These are phyloP conservation scores for Hyaloperonospora brassicae DNA, from an alignment of 352 stramenopile genomes.

Conservation along the genomic window DNA sequence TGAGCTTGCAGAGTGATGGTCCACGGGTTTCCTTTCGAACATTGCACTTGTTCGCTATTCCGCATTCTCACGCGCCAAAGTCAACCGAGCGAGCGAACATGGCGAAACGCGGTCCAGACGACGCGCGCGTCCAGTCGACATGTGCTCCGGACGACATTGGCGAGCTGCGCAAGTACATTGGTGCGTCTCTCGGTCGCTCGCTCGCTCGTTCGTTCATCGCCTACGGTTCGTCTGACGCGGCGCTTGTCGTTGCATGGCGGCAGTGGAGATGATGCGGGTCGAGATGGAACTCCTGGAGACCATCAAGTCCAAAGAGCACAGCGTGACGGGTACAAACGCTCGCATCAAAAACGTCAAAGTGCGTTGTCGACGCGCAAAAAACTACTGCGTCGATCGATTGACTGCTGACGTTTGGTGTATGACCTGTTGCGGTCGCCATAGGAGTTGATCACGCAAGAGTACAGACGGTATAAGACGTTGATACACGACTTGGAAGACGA, in stretches of 20 bases:
- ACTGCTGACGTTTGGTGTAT: no score
- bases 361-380: neutral
- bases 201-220: neutral
- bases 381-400: no score
- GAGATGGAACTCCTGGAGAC: constrained; percentile 65
- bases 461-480: constrained; percentile 30
- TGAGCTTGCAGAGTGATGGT: constrained; percentile 26
- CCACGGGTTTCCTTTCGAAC: constrained; percentile 22
- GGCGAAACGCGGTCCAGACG: constrained; percentile 6
- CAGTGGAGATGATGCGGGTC: constrained; percentile 75
- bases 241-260: constrained; percentile 17
- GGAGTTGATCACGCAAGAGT: constrained; percentile 38
- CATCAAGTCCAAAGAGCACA: constrained; percentile 60
- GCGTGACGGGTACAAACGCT: constrained; percentile 30
- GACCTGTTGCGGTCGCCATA: constrained; percentile 7
- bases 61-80: constrained; percentile 13
- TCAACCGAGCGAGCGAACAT: constrained; percentile 6
- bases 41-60: constrained; percentile 19
- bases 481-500: constrained; percentile 21
- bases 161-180: constrained; percentile 59
- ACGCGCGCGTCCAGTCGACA: constrained; percentile 2
- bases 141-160: constrained; percentile 38
- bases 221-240: neutral
- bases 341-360: constrained; percentile 57
- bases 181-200: constrained; percentile 22